Base-by-base conservation (phyloP, 371 early-diverging fungal species). In the Mucor indicus region DNA sequence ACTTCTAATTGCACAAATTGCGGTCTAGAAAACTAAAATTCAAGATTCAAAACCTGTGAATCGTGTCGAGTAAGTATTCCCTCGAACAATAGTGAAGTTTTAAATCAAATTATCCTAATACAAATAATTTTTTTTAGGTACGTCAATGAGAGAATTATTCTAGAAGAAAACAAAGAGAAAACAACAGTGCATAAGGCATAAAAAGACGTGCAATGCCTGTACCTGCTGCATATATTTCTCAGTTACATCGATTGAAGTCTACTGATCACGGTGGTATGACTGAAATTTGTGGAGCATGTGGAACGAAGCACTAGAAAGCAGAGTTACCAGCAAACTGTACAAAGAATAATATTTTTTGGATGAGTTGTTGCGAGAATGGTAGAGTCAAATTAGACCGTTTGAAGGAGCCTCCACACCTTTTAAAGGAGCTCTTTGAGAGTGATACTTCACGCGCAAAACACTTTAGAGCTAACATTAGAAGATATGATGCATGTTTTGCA, bases 401-500 rank as follows among this genome's bases (percentile, higher is more conserved):
- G 12, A 6, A 24, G 3, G 25, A 22, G 16, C 47, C 47, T 16
- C 47, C 37, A n/a, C 9, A 15, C 3, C 31, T 12, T 27, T 16
- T 47, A 4, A 47, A 21, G 8, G 15, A 13, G 36, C 19, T 47
- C 8, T 24, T 30, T 25, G 16, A 24, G 7, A 38, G 31, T 13
- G 19, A 15, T 1, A 7, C 10, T 19, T 5, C 21, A 10, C 15
- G 20, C 36, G 19, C 33, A 9, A 24, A 0, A 12, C 16, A 25
- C 5, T 47, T 37, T 23, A 13, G 10, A 12, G 22, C 36, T 3
- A 36, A 47, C 12, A 23, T 36, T 6, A 36, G 47, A 37, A 4
- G 22, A 17, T 47, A 37, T 25, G 27, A 47, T 47, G 21, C 27
- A 8, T 27, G 38, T 15, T 47, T 47, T 38, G 47, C 47, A 12